Percentiles rank a stretch among this genome's conserved stretches.
These are phyloP conservation scores for Geranomyces michiganensis DNA, from an alignment of 192 early-diverging fungal genomes.

Conservation along the genomic window DNA sequence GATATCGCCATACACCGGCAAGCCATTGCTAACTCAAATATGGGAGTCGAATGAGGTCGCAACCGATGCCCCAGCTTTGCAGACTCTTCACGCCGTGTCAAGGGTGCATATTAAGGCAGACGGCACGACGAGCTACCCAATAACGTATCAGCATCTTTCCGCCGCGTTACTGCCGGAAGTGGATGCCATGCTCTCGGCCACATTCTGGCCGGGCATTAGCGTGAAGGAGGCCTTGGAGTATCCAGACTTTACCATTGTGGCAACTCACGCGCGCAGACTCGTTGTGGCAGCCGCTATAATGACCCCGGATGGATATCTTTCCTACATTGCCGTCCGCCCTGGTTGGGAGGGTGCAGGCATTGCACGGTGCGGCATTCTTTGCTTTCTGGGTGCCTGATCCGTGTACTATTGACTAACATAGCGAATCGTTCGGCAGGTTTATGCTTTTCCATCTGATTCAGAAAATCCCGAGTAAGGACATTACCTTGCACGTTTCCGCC, in stretches of 20 bases:
- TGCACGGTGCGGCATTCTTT: slow-evolving; percentile 56
- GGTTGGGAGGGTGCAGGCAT: slow-evolving; percentile 88
- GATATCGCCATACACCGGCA: slow-evolving; percentile 71
- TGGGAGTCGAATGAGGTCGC: slow-evolving; percentile 41
- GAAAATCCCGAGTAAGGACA: slow-evolving; percentile 68
- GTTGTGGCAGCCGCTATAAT: slow-evolving; percentile 83
- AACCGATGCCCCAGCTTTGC: neutral
- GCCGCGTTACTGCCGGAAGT: slow-evolving; percentile 69
- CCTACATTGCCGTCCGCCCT: slow-evolving; percentile 80
- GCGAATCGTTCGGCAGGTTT: slow-evolving; percentile 41
- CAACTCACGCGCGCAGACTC: slow-evolving; percentile 69
- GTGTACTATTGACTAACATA: no score
- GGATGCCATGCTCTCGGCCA: slow-evolving; percentile 71
- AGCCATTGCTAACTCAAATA: slow-evolving; percentile 79
- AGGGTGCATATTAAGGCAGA: slow-evolving; percentile 54
- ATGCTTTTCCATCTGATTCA: slow-evolving; percentile 88
- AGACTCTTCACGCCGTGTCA: slow-evolving; percentile 47
- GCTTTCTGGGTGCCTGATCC: no score
- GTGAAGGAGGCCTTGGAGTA: slow-evolving; percentile 78
- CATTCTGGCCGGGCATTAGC: slow-evolving; percentile 91
- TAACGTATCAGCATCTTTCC: slow-evolving; percentile 83
- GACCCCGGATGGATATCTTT: slow-evolving; percentile 88
- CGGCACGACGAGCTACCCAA: slow-evolving; percentile 37
- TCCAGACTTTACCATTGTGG: slow-evolving; percentile 85
- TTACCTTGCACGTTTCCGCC: slow-evolving; percentile 91